Base-by-base conservation (phyloP, 495 filamentous ascomycete genomes). In the Sporormia fimetaria region DNA sequence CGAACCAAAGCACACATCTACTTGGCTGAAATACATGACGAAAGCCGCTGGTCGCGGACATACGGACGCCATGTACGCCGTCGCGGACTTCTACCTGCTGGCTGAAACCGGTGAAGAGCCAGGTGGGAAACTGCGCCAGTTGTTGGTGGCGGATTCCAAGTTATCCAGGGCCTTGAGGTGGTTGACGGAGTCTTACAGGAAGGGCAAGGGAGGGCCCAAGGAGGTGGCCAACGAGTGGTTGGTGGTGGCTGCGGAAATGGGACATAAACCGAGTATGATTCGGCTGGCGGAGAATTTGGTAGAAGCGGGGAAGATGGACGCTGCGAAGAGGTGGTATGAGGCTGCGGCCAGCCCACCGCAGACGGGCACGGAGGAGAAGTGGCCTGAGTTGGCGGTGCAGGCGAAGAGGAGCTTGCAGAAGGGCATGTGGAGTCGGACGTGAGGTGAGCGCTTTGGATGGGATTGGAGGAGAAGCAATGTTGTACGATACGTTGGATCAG, bases 11-110 rank as follows among this genome's bases (percentile, higher is more conserved):
- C 18, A 26, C 16, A 44, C 21, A 20, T 15, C 24, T 11, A 11
- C 35, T 10, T 55, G 51, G 51, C 28, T 47, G 7, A 30, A 34
- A n/a, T 47, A 47, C 33, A 55, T 44, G 42, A 50, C 14, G 18
- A 50, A 47, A 33, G 51, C 51, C 10, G 51, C 51, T 15, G 31
- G 42, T 10, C 51, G 47, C 4, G 51, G 51, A 11, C 29, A 51
- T 25, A 6, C 12, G 5, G 42, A 46, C 12, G 51, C 51, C 7
- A 33, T 28, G 11, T 51, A 35, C 40, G 7, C 35, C 11, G 8
- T 55, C 9, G 51, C 15, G 7, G 37, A 40, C 11, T 51, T 47
- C 42, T 55, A 55, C 34, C 5, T 36, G 2, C n/a, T n/a, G n/a
- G n/a, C n/a, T n/a, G n/a, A 40, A 4, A 8, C 29, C 14, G 20